These are phyloP conservation scores for Aspergillus homomorphus DNA, from an alignment of 495 filamentous ascomycete species.

Conservation along the genomic window DNA sequence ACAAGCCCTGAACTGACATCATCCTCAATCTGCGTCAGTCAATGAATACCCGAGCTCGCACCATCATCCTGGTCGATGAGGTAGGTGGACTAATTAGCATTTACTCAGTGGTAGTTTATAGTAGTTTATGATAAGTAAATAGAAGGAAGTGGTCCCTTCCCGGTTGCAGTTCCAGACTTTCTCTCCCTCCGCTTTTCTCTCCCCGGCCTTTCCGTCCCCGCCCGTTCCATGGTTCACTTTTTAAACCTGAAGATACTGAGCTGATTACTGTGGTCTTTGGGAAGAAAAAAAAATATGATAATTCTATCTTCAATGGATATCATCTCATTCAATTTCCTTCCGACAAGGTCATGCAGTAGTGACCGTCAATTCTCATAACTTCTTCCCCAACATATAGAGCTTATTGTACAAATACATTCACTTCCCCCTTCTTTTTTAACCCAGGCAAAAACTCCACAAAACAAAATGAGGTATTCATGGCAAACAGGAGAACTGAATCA, in stretches of 20 bases:
- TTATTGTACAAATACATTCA: conserved; percentile 4
- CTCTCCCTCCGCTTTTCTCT: not conserved
- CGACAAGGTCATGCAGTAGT: not conserved
- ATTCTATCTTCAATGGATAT: too few species aligned
- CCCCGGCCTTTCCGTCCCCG: conserved; percentile 1
- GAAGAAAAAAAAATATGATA: too few species aligned
- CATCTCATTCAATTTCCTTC: not conserved
- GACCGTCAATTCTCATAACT: not conserved
- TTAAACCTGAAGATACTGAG: too few species aligned
- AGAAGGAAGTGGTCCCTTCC: not conserved
- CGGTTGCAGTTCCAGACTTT: not conserved
- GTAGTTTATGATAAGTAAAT: too few species aligned
- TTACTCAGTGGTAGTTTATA: too few species aligned
- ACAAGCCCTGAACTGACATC: not conserved
- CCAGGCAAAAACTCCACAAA: not conserved
- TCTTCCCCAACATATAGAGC: not conserved
- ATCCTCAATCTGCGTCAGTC: not conserved
- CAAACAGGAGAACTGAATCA: not conserved
- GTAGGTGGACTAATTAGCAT: not conserved
- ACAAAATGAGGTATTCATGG: conserved; percentile 2
- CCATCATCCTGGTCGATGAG: not conserved
- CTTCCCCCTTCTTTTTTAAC: not conserved
- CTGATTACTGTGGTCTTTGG: too few species aligned
- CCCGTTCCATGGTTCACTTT: conserved; percentile 4
- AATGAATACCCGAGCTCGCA: not conserved